Conservation (phyloP, 2,329 filamentous ascomycete species). For the Graphilbum ipis-grandicollis region DNA sequence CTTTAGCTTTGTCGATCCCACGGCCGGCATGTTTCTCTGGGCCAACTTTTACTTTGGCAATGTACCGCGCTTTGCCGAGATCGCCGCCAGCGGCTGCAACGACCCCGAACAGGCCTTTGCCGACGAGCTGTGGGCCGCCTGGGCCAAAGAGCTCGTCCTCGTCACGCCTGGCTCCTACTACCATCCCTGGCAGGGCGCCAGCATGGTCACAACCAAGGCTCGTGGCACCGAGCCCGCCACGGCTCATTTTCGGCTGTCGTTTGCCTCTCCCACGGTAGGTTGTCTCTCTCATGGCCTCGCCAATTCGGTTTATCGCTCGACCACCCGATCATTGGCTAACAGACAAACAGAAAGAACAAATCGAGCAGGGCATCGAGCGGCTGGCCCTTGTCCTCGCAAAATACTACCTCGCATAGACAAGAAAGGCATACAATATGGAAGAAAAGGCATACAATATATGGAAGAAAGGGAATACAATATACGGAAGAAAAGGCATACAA, state of each 20-base stretch:
- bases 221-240: slow-evolving; percentile 10
- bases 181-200: slow-evolving; percentile 14
- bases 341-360: slow-evolving; percentile 7
- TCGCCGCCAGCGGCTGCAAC: background rate
- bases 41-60: slow-evolving; percentile 13
- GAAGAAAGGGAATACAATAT: too few relatives aligned
- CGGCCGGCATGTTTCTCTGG: slow-evolving; percentile 17
- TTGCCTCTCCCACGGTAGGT: slow-evolving; percentile 13
- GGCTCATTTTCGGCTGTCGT: slow-evolving; percentile 14
- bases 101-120: slow-evolving; percentile 13
- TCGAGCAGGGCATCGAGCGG: slow-evolving; percentile 6
- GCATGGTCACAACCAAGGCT: slow-evolving; percentile 11
- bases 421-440: too few relatives aligned
- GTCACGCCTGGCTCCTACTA: slow-evolving; percentile 16
- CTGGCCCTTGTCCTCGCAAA: slow-evolving; percentile 3
- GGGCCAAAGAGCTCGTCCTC: slow-evolving; percentile 10
- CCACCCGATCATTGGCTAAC: background rate
- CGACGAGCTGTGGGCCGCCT: slow-evolving; percentile 7
- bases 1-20: slow-evolving; percentile 14
- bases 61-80: background rate
- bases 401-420: too few relatives aligned
- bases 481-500: too few relatives aligned
- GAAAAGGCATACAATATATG: too few relatives aligned
- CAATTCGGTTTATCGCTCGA: too few relatives aligned
- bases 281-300: too few relatives aligned